Conservation (phyloP, 805 yeast species). For the Diddensiella santjacobensis region DNA sequence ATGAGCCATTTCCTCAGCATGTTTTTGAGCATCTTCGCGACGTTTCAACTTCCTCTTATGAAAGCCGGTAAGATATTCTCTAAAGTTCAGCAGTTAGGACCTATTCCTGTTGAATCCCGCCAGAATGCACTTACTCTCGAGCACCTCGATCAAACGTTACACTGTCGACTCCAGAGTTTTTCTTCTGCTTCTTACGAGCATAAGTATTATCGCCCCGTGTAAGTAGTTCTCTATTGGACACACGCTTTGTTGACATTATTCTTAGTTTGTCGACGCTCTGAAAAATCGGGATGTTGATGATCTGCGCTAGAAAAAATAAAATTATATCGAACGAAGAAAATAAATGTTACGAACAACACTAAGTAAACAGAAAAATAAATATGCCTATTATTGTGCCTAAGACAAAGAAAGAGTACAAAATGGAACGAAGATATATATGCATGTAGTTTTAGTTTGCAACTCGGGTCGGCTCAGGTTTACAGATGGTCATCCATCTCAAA, state of each 20-base stretch:
- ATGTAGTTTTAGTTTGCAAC: no score
- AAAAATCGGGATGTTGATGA: no score
- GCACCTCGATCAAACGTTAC: constrained; percentile 78
- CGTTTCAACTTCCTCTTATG: constrained; percentile 90
- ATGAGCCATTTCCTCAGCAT: constrained; percentile 72
- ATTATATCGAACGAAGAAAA: no score
- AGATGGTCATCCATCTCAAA: constrained; percentile 26
- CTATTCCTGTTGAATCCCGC: background rate
- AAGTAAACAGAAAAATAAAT: no score
- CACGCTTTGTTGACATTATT: constrained; percentile 13
- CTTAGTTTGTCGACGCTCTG: background rate
- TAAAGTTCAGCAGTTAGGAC: constrained; percentile 10
- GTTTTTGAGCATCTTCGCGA: constrained; percentile 78
- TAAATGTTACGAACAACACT: no score
- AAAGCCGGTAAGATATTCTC: constrained; percentile 87
- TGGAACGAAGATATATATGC: no score
- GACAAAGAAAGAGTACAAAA: no score
- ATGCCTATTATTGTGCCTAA: no score
- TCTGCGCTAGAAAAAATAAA: no score
- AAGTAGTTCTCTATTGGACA: constrained; percentile 71
- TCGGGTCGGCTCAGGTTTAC: no score
- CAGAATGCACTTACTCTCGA: constrained; percentile 42
- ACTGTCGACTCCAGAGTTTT: constrained; percentile 64
- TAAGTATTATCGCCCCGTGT: constrained; percentile 79
- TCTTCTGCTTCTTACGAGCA: constrained; percentile 61